Percentiles rank a stretch among this genome's conserved stretches.
phyloP scores from a whole-genome alignment of 176 grass and related monocot species.

The Raddia distichophylla region DNA sequence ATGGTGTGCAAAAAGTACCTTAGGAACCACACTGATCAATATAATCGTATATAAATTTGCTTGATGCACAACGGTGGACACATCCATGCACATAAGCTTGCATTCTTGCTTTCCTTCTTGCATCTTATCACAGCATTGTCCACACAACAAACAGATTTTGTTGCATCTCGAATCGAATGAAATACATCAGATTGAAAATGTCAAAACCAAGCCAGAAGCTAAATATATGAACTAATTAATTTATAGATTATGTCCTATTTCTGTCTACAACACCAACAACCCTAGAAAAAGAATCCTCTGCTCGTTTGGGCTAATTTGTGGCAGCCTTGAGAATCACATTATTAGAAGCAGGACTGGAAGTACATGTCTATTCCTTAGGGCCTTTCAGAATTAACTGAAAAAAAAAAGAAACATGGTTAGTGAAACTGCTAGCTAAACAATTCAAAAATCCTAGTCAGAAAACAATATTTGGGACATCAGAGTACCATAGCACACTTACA shows the following conservation, averaged over 20 bases:
- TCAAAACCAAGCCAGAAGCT: too few relatives aligned
- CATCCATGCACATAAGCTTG: too few relatives aligned
- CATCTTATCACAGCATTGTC: too few relatives aligned
- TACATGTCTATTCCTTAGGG: slow-evolving; percentile 61
- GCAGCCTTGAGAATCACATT: slow-evolving; percentile 2
- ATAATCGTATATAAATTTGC: too few relatives aligned
- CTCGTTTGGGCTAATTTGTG: background rate
- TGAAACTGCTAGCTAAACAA: background rate
- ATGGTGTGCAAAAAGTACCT: too few relatives aligned
- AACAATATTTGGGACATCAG: slow-evolving; percentile 23
- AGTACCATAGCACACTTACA: too few relatives aligned
- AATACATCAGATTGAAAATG: too few relatives aligned
- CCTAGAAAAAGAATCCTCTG: background rate
- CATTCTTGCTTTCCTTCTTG: too few relatives aligned
- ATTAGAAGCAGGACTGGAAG: slow-evolving; percentile 43
- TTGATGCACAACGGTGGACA: too few relatives aligned
- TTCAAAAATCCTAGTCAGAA: slow-evolving; percentile 39
- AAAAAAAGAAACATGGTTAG: background rate
- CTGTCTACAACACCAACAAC: slow-evolving; percentile 24
- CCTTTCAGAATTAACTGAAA: slow-evolving; percentile 50
- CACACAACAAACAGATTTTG: too few relatives aligned
- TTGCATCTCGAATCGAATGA: too few relatives aligned
- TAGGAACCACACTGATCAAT: too few relatives aligned
- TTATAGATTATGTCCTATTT: background rate
- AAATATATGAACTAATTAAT: background rate